Percentiles rank a stretch among this genome's conserved stretches.
phyloP scores from a whole-genome alignment of 495 filamentous ascomycete genomes.

The Xylaria telfairii region DNA sequence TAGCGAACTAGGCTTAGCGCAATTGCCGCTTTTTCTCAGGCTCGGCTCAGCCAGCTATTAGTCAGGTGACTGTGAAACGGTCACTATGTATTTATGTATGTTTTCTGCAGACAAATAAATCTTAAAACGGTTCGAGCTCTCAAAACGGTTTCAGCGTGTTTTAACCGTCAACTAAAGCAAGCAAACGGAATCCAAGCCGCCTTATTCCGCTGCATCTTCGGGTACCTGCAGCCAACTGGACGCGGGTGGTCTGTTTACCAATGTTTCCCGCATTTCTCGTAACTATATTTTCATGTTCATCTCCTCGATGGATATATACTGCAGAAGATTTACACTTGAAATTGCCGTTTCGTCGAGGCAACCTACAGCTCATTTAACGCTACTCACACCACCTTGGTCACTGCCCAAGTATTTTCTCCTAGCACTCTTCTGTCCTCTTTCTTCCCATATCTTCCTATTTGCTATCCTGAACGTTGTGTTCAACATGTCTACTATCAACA shows the following conservation, averaged over 20 bases:
- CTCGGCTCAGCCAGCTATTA: slow-evolving; percentile 20
- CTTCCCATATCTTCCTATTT: slow-evolving; percentile 13
- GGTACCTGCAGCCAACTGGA: slow-evolving; percentile 26
- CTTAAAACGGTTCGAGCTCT: slow-evolving; percentile 14
- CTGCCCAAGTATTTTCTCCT: slow-evolving; percentile 8
- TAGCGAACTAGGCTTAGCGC: too few species aligned
- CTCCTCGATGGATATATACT: slow-evolving; percentile 24
- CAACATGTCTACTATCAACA: slow-evolving; percentile 17
- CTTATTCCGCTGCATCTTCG: slow-evolving; percentile 9
- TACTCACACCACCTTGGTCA: slow-evolving; percentile 9
- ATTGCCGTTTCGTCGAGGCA: slow-evolving; percentile 15
- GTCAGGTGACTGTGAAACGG: slow-evolving; percentile 18
- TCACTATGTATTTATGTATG: slow-evolving; percentile 16
- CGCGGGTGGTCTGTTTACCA: slow-evolving; percentile 4
- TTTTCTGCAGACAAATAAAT: slow-evolving; percentile 11
- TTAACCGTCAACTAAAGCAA: slow-evolving; percentile 13
- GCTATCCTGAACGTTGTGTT: slow-evolving; percentile 13
- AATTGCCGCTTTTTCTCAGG: not conserved
- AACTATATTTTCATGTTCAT: slow-evolving; percentile 23
- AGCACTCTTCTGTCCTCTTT: slow-evolving; percentile 15
- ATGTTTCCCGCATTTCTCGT: slow-evolving; percentile 13
- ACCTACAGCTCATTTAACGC: slow-evolving; percentile 14
- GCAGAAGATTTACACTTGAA: slow-evolving; percentile 20
- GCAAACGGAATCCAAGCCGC: slow-evolving; percentile 7
- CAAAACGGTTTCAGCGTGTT: slow-evolving; percentile 7